Evolutionary conservation across 2,329 filamentous ascomycete genomes (phyloP).

Genomic region (Penicillium sp.): DNA sequence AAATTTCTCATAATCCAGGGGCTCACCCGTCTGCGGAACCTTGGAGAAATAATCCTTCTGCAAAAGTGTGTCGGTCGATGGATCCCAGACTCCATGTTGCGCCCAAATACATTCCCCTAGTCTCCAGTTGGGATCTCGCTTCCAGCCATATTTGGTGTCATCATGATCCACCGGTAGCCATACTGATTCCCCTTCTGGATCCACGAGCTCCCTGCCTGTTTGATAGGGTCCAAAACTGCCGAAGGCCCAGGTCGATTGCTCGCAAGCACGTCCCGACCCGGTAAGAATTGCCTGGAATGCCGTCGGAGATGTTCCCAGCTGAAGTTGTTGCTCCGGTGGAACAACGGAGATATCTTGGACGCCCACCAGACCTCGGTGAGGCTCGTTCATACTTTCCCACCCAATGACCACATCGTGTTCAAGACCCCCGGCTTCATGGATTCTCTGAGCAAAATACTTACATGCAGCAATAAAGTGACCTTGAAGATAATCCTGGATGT

Average conservation of each 20-base stretch:
- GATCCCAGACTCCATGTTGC: conserved; percentile 93
- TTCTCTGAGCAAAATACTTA: conserved; percentile 71
- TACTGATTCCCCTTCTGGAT: conserved; percentile 75
- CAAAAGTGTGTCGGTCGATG: conserved; percentile 66
- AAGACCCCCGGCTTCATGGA: conserved; percentile 83
- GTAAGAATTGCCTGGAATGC: conserved; percentile 90
- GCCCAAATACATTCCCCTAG: conserved; percentile 96
- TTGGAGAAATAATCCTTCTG: conserved; percentile 83
- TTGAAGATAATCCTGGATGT: conserved; percentile 94
- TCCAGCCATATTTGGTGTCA: conserved; percentile 84
- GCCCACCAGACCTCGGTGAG: conserved; percentile 80
- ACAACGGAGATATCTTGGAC: conserved; percentile 74
- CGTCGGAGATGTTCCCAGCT: conserved; percentile 88
- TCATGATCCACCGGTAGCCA: conserved; percentile 83
- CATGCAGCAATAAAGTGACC: conserved; percentile 77
- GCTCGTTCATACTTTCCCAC: conserved; percentile 96
- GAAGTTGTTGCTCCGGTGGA: conserved; percentile 79
- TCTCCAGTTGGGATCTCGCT: conserved; percentile 79
- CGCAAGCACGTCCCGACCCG: conserved; percentile 83
- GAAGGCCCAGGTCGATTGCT: conserved; percentile 90
- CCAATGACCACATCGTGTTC: conserved; percentile 83
- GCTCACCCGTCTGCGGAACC: conserved; percentile 66
- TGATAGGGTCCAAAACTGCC: conserved; percentile 89
- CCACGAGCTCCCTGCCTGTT: conserved; percentile 72
- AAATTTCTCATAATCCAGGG: conserved; percentile 75